These are phyloP conservation scores for Oryza glaberrima DNA, from an alignment of 176 grass and related monocot genomes.

Conservation along the genomic window DNA sequence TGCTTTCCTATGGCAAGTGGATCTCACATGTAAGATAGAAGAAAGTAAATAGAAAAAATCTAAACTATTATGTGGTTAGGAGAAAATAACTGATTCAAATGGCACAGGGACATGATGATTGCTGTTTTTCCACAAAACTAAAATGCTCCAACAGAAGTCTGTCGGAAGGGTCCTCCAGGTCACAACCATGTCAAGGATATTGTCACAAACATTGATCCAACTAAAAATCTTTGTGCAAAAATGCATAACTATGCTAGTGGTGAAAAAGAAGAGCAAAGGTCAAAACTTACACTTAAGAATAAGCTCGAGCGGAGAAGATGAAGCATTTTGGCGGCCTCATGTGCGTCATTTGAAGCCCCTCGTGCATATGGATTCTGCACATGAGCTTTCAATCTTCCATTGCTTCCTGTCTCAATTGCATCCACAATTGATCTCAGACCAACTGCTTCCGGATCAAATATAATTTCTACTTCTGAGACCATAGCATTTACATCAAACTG, in stretches of 20 bases:
- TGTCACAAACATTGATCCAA: conserved; percentile 15
- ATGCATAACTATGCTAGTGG: background rate
- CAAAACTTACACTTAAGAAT: conserved; percentile 84
- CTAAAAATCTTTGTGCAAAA: background rate
- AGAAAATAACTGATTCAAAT: background rate
- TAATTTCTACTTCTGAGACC: conserved; percentile 68
- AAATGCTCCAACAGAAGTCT: background rate
- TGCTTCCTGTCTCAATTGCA: conserved; percentile 71
- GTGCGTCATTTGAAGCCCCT: conserved; percentile 79
- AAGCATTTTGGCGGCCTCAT: conserved; percentile 91
- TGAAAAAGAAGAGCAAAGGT: conserved; percentile 12
- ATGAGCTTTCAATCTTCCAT: conserved; percentile 60
- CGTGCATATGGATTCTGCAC: conserved; percentile 81
- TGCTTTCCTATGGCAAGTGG: background rate
- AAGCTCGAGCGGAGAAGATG: conserved; percentile 83
- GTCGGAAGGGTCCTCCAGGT: background rate
- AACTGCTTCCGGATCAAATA: conserved; percentile 83
- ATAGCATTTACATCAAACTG: conserved; percentile 62
- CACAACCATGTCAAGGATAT: background rate
- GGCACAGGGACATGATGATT: background rate
- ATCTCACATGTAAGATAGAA: conserved; percentile 35
- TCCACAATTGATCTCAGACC: conserved; percentile 84
- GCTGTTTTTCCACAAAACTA: conserved; percentile 13
- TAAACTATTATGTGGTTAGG: background rate
- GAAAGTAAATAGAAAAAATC: background rate